Evolutionary conservation across 257 asterid species (phyloP).

Genomic region (Asclepias syriaca): DNA sequence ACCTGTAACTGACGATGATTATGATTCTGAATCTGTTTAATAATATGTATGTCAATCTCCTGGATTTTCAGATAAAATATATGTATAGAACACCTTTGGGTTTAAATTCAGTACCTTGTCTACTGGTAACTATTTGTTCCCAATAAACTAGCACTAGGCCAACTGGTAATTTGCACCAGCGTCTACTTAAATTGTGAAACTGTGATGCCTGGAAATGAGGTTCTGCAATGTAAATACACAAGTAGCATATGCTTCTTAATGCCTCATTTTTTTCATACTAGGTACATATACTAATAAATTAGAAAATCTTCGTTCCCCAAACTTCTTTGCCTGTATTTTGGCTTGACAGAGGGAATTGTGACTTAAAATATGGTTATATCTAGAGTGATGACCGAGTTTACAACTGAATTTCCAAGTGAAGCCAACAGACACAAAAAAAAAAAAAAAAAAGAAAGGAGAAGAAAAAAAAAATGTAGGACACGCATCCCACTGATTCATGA

Average conservation of each 20-base stretch:
- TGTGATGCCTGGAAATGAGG: background rate
- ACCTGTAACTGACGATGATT: constrained; percentile 42
- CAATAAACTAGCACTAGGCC: background rate
- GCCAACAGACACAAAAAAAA: background rate
- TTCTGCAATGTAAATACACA: background rate
- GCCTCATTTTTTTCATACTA: background rate
- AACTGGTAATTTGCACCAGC: background rate
- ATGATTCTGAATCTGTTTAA: constrained; percentile 21
- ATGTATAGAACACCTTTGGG: constrained; percentile 8
- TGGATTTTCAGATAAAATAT: background rate
- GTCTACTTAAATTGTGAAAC: background rate
- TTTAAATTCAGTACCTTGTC: background rate
- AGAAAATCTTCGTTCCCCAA: background rate
- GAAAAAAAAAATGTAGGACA: background rate
- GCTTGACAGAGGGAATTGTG: background rate
- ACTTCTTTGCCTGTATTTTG: background rate
- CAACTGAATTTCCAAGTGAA: background rate
- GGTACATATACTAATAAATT: background rate
- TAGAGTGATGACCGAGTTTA: background rate
- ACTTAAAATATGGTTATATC: background rate
- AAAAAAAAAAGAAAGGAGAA: background rate
- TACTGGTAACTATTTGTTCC: background rate
- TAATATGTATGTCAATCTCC: background rate
- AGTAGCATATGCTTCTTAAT: background rate
- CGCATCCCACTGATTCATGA: background rate